Evolutionary conservation across 2,329 filamentous ascomycete genomes (phyloP).

Genomic region (Fusarium sambucinum): DNA sequence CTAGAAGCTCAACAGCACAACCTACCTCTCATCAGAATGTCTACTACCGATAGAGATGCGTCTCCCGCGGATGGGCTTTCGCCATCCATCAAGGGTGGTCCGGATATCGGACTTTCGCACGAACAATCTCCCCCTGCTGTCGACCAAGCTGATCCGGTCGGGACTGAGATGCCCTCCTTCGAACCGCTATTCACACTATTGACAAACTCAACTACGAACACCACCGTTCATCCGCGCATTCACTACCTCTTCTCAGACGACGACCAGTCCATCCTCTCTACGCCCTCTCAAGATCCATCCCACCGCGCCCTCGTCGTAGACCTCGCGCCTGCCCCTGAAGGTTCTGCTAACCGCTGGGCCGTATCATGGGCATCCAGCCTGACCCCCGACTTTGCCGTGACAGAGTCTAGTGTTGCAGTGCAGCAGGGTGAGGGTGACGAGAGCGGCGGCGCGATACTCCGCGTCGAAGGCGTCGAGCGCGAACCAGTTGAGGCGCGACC

Average conservation of each 20-base stretch:
- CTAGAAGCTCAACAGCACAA: slow-evolving; percentile 12
- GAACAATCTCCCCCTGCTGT: slow-evolving; percentile 22
- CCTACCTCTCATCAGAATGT: slow-evolving; percentile 34
- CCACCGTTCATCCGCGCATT: slow-evolving; percentile 85
- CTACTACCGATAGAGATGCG: slow-evolving; percentile 43
- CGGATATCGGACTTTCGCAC: slow-evolving; percentile 29
- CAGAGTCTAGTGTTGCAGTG: slow-evolving; percentile 58
- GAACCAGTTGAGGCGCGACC: slow-evolving; percentile 51
- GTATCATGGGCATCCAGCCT: slow-evolving; percentile 79
- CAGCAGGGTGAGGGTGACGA: slow-evolving; percentile 56
- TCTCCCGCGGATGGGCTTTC: slow-evolving; percentile 36
- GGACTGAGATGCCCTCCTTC: slow-evolving; percentile 62
- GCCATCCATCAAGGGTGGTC: slow-evolving; percentile 32
- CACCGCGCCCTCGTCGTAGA: slow-evolving; percentile 69
- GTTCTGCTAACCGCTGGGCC: slow-evolving; percentile 58
- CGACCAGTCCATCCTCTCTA: slow-evolving; percentile 80
- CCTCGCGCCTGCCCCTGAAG: slow-evolving; percentile 56
- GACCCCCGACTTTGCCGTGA: slow-evolving; percentile 77
- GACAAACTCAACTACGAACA: slow-evolving; percentile 77
- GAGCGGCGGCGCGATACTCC: slow-evolving; percentile 49
- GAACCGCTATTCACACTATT: slow-evolving; percentile 88
- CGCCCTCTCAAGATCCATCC: slow-evolving; percentile 60
- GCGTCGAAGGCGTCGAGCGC: slow-evolving; percentile 55
- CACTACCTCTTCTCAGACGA: slow-evolving; percentile 97
- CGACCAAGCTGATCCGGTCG: slow-evolving; percentile 27